Conservation (phyloP, 257 asterid genomes). For the Capsicum rhomboideum region DNA sequence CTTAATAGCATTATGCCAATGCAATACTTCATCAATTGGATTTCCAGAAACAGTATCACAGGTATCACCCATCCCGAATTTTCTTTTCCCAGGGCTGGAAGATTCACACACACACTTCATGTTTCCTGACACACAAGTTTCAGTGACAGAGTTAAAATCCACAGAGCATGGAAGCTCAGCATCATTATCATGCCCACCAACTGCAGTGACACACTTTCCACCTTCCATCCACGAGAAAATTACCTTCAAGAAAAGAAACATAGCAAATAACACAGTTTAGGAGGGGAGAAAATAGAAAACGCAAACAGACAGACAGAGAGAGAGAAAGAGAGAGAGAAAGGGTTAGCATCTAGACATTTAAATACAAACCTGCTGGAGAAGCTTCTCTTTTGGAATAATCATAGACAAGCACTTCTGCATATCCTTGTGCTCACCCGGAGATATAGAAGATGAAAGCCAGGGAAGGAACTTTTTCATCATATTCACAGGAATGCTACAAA, state of each 20-base stretch:
- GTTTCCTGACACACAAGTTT: slow-evolving; percentile 1
- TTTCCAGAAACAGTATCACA: slow-evolving; percentile 10
- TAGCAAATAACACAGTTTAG: not conserved
- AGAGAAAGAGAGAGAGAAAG: not conserved
- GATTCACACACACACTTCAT: slow-evolving; percentile 14
- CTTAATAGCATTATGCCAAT: slow-evolving; percentile 40
- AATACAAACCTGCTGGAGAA: slow-evolving; percentile 35
- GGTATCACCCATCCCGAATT: slow-evolving; percentile 11
- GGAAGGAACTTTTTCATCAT: slow-evolving; percentile 37
- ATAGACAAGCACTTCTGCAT: slow-evolving; percentile 27
- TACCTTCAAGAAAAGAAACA: slow-evolving; percentile 23
- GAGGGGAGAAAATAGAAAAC: not conserved
- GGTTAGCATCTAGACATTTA: not conserved
- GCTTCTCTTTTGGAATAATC: slow-evolving; percentile 38
- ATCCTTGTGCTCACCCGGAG: slow-evolving; percentile 28
- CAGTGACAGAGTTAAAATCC: slow-evolving; percentile 5
- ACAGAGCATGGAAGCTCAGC: slow-evolving; percentile 3
- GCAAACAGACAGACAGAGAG: not conserved
- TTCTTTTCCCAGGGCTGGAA: slow-evolving; percentile 27
- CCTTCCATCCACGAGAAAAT: slow-evolving; percentile 37
- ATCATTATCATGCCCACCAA: slow-evolving; percentile 7
- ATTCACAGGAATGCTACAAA: slow-evolving; percentile 44
- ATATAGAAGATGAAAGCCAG: slow-evolving; percentile 38
- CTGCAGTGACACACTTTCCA: not conserved
- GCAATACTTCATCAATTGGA: slow-evolving; percentile 36